Evolutionary conservation across 257 asterid genomes (phyloP).

Genomic region (Dorcoceras hygrometricum): DNA sequence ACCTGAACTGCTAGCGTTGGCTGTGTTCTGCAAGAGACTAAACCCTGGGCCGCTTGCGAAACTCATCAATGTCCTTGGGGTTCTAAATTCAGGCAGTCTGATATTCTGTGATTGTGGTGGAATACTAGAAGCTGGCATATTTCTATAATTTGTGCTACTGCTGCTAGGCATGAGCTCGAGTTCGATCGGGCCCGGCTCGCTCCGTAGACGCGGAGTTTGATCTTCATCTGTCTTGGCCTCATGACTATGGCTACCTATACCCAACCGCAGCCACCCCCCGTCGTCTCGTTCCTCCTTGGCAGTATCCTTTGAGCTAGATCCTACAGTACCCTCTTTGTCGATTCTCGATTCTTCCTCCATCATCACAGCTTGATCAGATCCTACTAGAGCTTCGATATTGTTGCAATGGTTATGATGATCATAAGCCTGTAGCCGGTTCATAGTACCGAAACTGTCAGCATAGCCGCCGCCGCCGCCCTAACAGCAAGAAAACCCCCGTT

Average conservation of each 20-base stretch:
- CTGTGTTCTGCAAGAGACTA: conserved; percentile 34
- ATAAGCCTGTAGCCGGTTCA: conserved; percentile 43
- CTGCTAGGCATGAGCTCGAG: conserved; percentile 54
- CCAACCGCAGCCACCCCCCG: conserved; percentile 66
- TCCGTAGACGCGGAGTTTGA: conserved; percentile 15
- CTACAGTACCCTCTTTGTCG: conserved; percentile 25
- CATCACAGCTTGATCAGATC: conserved; percentile 51
- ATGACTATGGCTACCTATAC: conserved; percentile 45
- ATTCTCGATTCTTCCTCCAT: conserved; percentile 52
- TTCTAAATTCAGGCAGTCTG: conserved; percentile 24
- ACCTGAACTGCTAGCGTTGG: conserved; percentile 20
- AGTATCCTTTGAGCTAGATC: conserved; percentile 34
- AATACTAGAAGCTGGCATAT: not conserved
- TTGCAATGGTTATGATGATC: conserved; percentile 32
- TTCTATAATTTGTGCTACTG: not conserved
- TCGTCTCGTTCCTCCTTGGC: conserved; percentile 23
- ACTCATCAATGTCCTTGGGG: conserved; percentile 36
- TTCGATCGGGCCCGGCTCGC: conserved; percentile 39
- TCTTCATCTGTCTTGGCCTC: not conserved
- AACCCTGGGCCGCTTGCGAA: conserved; percentile 22
- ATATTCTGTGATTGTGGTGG: conserved; percentile 15
- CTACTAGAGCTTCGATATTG: conserved; percentile 21
- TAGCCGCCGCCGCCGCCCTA: conserved; percentile 19
- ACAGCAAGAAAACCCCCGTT: conserved; percentile 30
- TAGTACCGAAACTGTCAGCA: conserved; percentile 34